phyloP scores from a whole-genome alignment of 306 rosid species.

The Vachellia collinsii region DNA sequence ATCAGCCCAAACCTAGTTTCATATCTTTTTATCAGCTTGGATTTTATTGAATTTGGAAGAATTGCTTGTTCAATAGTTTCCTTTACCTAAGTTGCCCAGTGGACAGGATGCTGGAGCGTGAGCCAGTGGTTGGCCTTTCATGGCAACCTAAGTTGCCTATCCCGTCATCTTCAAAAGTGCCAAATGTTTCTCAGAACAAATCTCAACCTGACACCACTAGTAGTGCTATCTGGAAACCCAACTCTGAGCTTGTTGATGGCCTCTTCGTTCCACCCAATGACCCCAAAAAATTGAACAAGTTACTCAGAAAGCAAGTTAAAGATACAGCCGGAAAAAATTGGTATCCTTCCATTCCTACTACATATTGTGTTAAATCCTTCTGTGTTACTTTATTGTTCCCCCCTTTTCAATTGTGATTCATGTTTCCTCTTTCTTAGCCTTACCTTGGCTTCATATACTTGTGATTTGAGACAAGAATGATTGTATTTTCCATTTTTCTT shows the following conservation, averaged over 20 bases:
- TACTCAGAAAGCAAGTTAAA: slow-evolving; percentile 62
- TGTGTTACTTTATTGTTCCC: background rate
- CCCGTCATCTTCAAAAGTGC: slow-evolving; percentile 41
- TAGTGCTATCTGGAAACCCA: slow-evolving; percentile 61
- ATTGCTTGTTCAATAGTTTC: background rate
- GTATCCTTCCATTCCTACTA: slow-evolving; percentile 42
- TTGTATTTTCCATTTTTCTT: slow-evolving; percentile 13
- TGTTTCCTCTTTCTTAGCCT: background rate
- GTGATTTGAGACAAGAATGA: background rate
- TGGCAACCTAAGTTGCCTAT: slow-evolving; percentile 79
- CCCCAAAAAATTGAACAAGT: slow-evolving; percentile 66
- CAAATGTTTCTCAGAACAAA: slow-evolving; percentile 32
- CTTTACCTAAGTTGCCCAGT: background rate
- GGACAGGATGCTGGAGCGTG: slow-evolving; percentile 50
- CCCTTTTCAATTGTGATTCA: background rate
- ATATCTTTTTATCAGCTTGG: background rate
- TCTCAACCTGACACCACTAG: slow-evolving; percentile 43
- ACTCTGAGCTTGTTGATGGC: slow-evolving; percentile 73
- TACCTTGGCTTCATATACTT: background rate
- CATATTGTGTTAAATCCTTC: background rate
- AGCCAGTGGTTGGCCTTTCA: slow-evolving; percentile 65
- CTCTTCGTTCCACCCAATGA: slow-evolving; percentile 76
- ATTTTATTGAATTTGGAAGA: background rate
- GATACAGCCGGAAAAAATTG: slow-evolving; percentile 75
- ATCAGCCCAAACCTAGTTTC: background rate